Percentiles rank a stretch among this genome's conserved stretches.
Conservation (phyloP, 83 land plant genomes). For the Thuja plicata region DNA sequence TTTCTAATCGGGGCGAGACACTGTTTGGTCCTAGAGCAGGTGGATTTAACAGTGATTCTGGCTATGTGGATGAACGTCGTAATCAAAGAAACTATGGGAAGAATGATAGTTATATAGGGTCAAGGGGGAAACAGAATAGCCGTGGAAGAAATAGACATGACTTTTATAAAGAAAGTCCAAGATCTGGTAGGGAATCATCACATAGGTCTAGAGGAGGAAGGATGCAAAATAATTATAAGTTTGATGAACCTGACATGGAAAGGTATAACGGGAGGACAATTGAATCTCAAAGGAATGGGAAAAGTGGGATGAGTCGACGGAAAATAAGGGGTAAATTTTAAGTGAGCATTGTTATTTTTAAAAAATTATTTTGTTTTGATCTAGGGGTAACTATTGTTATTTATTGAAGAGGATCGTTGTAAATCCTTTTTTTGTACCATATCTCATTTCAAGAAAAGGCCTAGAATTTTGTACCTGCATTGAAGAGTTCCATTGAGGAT, state of each 20-base stretch:
- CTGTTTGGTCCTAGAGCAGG: not conserved
- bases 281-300: not conserved
- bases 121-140: not conserved
- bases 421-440: not conserved
- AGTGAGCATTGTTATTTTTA: not conserved
- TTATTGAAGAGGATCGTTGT: not conserved
- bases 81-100: not conserved
- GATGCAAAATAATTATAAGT: not conserved
- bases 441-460: not conserved
- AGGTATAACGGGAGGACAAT: not conserved
- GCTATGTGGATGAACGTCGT: not conserved
- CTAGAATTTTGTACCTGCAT: not conserved
- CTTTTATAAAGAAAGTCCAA: not conserved
- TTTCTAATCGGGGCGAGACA: not conserved
- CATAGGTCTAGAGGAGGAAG: conserved; percentile 5
- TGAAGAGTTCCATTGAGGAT: not conserved
- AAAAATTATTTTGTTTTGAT: not conserved
- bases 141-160: not conserved
- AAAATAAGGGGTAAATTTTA: not conserved
- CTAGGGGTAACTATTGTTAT: not conserved
- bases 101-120: not conserved
- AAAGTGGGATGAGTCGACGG: not conserved
- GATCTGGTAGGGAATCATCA: not conserved
- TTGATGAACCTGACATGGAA: not conserved
- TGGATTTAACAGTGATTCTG: not conserved